A percentile compares a stretch with the other conserved stretches of the same genome.
phyloP scores from a whole-genome alignment of 345 rosid species.

The Citrus trifoliata region DNA sequence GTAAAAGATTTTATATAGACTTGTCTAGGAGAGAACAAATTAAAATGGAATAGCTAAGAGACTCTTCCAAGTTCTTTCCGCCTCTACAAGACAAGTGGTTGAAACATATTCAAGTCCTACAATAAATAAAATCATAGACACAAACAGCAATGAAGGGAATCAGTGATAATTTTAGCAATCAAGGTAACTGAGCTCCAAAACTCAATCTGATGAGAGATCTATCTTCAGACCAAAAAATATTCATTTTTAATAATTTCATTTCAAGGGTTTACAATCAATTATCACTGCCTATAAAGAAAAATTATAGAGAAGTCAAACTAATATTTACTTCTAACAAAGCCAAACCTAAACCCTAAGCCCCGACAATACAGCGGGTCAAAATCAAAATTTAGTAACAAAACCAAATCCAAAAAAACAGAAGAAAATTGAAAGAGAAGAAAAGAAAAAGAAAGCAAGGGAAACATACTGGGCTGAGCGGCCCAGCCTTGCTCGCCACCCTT shows the following conservation, averaged over 20 bases:
- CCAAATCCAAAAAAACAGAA: not conserved
- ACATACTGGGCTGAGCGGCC: constrained; percentile 99
- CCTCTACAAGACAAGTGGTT: not conserved
- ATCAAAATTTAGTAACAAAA: not conserved
- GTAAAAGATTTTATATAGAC: not conserved
- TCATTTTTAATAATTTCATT: not conserved
- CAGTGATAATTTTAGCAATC: not conserved
- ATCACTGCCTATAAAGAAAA: not conserved
- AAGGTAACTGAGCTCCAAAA: not conserved
- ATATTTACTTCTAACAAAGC: not conserved
- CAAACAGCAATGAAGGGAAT: not conserved
- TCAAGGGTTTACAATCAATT: not conserved
- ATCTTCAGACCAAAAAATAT: not conserved
- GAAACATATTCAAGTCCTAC: not conserved
- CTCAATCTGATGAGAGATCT: not conserved
- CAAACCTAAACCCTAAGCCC: not conserved
- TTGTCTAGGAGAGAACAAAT: not conserved
- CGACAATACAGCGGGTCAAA: not conserved
- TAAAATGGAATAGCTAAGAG: not conserved
- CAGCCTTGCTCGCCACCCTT: constrained; percentile 99
- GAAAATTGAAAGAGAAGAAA: not conserved
- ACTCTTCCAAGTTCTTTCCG: not conserved
- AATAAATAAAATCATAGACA: not conserved
- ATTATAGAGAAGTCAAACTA: too few relatives aligned
- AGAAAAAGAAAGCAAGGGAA: not conserved